A percentile compares a stretch with the other conserved stretches of the same genome.
Evolutionary conservation across 2,329 filamentous ascomycete species (phyloP).

Genomic region (Aspergillus quadrilineatus): DNA sequence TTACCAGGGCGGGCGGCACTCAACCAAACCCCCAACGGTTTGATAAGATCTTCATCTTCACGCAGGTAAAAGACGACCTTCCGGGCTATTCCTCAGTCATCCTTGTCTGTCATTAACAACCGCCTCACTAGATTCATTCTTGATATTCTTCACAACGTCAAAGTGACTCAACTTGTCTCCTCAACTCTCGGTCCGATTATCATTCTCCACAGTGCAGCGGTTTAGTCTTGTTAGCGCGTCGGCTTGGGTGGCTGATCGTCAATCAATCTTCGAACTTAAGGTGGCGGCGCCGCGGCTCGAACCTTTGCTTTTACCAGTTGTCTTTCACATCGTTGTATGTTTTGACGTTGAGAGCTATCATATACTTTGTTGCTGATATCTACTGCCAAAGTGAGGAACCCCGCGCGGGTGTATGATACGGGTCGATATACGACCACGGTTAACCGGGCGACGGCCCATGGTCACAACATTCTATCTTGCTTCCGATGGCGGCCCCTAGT

Average conservation of each 20-base stretch:
- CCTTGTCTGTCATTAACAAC: background rate
- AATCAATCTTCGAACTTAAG: constrained; percentile 12
- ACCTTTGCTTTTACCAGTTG: background rate
- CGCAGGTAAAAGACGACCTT: background rate
- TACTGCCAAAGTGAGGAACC: background rate
- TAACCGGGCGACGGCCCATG: constrained; percentile 14
- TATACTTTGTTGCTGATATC: constrained; percentile 8
- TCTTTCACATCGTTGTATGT: constrained; percentile 9
- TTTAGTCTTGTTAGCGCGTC: constrained; percentile 19
- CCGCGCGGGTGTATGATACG: background rate
- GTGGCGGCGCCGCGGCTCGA: constrained; percentile 7
- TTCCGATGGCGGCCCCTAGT: constrained; percentile 23
- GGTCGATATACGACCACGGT: background rate
- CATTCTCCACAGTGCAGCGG: constrained; percentile 18
- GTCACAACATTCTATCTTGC: constrained; percentile 18
- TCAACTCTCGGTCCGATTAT: constrained; percentile 4
- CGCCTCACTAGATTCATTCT: background rate
- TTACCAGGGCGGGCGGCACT: constrained; percentile 6
- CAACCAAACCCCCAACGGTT: constrained; percentile 17
- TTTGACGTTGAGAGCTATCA: background rate
- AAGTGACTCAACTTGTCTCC: constrained; percentile 4
- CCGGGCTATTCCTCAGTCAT: background rate
- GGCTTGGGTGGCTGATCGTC: constrained; percentile 16
- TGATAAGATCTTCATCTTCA: constrained; percentile 16
- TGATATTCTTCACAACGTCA: background rate